These are phyloP conservation scores for Balansia obtecta DNA, from an alignment of 2,329 filamentous ascomycete genomes.

Conservation along the genomic window DNA sequence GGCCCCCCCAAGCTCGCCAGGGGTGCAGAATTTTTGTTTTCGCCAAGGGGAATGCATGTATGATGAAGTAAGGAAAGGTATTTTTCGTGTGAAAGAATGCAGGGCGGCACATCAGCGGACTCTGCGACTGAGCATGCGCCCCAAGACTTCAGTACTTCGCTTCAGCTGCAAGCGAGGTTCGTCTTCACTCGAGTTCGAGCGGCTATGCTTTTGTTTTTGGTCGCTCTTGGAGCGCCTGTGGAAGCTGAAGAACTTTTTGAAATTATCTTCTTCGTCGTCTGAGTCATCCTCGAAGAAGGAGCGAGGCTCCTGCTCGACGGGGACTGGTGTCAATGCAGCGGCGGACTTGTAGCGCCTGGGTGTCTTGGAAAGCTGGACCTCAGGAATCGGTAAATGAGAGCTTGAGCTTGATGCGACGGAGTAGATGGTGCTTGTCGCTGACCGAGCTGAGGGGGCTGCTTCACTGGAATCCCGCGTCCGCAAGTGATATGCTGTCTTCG, in stretches of 20 bases:
- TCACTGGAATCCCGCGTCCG: not conserved
- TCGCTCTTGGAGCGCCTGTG: slow-evolving; percentile 26
- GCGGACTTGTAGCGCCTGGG: slow-evolving; percentile 17
- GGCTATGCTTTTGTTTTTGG: slow-evolving; percentile 9
- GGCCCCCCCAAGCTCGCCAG: no score
- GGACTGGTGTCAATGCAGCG: slow-evolving; percentile 10
- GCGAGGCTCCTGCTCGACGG: slow-evolving; percentile 15
- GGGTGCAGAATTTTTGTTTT: not conserved
- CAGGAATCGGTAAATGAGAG: slow-evolving; percentile 10
- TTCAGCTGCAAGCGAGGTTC: slow-evolving; percentile 10
- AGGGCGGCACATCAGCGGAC: slow-evolving; percentile 8
- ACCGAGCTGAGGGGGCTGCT: not conserved
- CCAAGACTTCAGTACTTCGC: slow-evolving; percentile 22
- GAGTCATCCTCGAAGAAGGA: slow-evolving; percentile 39
- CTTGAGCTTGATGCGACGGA: slow-evolving; percentile 13
- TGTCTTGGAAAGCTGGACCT: slow-evolving; percentile 9
- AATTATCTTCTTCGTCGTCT: slow-evolving; percentile 23
- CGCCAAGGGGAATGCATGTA: not conserved
- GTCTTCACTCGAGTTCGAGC: not conserved
- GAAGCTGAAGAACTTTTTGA: slow-evolving; percentile 27
- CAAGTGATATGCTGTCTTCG: not conserved
- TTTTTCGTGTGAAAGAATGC: not conserved
- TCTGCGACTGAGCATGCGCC: slow-evolving; percentile 24
- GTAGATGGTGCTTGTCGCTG: slow-evolving; percentile 9
- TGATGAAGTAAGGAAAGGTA: not conserved